Percentiles rank a stretch among this genome's conserved stretches.
Evolutionary conservation across 257 asterid genomes (phyloP).

Genomic region (Scutellaria minor): DNA sequence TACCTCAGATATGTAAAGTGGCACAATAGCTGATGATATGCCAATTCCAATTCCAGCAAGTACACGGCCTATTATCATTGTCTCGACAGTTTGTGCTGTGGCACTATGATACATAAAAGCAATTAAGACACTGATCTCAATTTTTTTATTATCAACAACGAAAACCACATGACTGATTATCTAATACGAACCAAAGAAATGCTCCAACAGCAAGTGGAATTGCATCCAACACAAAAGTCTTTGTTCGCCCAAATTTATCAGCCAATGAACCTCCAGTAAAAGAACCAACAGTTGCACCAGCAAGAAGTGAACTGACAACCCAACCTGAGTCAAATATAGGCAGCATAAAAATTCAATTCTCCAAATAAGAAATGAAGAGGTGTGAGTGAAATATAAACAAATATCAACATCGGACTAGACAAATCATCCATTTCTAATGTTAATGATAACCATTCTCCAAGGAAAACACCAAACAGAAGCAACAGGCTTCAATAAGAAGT

Average conservation of each 20-base stretch:
- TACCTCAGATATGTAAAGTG: slow-evolving; percentile 99
- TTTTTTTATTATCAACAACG: slow-evolving; percentile 16
- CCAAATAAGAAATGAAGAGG: slow-evolving; percentile 15
- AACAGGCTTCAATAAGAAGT: background rate
- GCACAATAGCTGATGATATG: slow-evolving; percentile 95
- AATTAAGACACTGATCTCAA: slow-evolving; percentile 22
- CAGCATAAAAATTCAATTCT: slow-evolving; percentile 24
- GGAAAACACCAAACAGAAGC: background rate
- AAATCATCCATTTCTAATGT: slow-evolving; percentile 1
- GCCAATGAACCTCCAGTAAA: slow-evolving; percentile 98
- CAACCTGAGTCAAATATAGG: slow-evolving; percentile 61
- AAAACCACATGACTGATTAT: slow-evolving; percentile 23
- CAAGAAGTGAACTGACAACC: slow-evolving; percentile 96
- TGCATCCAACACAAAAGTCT: slow-evolving; percentile 87
- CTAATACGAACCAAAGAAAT: slow-evolving; percentile 73
- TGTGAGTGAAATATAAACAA: background rate
- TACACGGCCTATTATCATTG: slow-evolving; percentile 90
- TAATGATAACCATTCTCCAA: background rate
- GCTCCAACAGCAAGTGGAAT: slow-evolving; percentile 90
- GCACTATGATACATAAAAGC: slow-evolving; percentile 54
- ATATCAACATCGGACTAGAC: background rate
- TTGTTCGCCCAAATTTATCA: slow-evolving; percentile 92
- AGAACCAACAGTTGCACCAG: slow-evolving; percentile 98
- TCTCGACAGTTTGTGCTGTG: slow-evolving; percentile 78
- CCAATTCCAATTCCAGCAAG: slow-evolving; percentile 96